Evolutionary conservation across 2,329 filamentous ascomycete genomes (phyloP).

Genomic region (Iodosphaeria phyllophila): DNA sequence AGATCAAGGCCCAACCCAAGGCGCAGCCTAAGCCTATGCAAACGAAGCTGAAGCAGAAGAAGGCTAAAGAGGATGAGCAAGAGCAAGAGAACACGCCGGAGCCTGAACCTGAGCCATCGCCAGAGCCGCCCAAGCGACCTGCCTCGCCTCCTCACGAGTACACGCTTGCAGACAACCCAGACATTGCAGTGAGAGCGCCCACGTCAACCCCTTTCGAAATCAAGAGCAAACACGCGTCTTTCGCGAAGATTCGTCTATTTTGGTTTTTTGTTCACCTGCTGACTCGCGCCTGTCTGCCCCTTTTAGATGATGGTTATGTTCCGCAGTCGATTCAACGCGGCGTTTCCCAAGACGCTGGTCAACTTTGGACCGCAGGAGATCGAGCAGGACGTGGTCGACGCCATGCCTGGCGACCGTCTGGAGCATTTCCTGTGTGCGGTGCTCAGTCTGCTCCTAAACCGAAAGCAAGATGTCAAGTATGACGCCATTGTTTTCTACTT

Average conservation of each 20-base stretch:
- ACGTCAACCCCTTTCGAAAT: slow-evolving; percentile 24
- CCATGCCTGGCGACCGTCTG: slow-evolving; percentile 62
- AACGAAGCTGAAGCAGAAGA: slow-evolving; percentile 11
- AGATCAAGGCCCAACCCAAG: too few relatives aligned
- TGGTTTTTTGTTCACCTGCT: too few relatives aligned
- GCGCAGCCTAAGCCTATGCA: too few relatives aligned
- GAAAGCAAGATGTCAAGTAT: slow-evolving; percentile 98
- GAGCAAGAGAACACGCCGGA: too few relatives aligned
- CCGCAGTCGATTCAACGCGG: slow-evolving; percentile 77
- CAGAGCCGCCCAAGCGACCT: slow-evolving; percentile 57
- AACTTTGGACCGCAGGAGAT: slow-evolving; percentile 93
- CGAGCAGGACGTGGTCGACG: slow-evolving; percentile 66
- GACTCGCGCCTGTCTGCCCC: too few relatives aligned
- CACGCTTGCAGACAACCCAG: slow-evolving; percentile 73
- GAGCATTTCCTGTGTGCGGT: slow-evolving; percentile 83
- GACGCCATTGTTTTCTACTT: slow-evolving; percentile 15
- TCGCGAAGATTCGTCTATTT: slow-evolving; percentile 12
- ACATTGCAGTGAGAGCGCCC: slow-evolving; percentile 63
- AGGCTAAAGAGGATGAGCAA: too few relatives aligned
- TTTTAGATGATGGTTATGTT: slow-evolving; percentile 94
- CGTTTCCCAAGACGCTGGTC: slow-evolving; percentile 69
- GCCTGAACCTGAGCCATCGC: slow-evolving; percentile 42
- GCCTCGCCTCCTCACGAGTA: slow-evolving; percentile 84
- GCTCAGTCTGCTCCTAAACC: slow-evolving; percentile 73
- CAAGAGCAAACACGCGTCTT: slow-evolving; percentile 19